Percentiles rank a stretch among this genome's conserved stretches.
phyloP scores from a whole-genome alignment of 2,329 filamentous ascomycete species.

The Colletotrichum limetticola region DNA sequence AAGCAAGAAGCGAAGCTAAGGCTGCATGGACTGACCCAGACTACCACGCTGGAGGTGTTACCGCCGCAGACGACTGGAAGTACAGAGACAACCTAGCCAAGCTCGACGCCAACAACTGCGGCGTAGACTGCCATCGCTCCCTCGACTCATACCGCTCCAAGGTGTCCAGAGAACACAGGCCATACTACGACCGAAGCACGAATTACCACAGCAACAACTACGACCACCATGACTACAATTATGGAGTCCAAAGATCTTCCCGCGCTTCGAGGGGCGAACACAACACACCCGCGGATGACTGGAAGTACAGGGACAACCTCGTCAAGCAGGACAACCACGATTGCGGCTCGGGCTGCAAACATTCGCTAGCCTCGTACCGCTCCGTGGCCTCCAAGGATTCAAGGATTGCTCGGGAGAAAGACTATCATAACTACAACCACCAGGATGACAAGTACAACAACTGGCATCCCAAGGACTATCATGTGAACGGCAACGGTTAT shows the following conservation, averaged over 20 bases:
- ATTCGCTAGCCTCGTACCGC: not conserved
- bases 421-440: not conserved
- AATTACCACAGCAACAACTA: not conserved
- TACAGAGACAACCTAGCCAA: conserved; percentile 2
- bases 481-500: too few relatives aligned
- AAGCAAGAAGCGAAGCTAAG: not conserved
- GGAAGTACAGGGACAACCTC: conserved; percentile 15
- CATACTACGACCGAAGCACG: not conserved
- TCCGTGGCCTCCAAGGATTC: conserved; percentile 1
- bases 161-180: not conserved
- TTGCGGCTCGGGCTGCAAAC: not conserved
- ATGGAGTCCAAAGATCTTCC: not conserved
- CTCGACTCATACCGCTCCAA: not conserved
- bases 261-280: conserved; percentile 1
- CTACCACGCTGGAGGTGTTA: not conserved
- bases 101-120: not conserved
- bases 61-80: not conserved
- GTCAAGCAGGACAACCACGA: not conserved
- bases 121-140: not conserved
- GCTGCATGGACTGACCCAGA: not conserved
- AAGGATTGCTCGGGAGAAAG: not conserved
- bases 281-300: not conserved
- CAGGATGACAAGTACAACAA: not conserved
- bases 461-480: too few relatives aligned
- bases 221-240: not conserved